phyloP scores from a whole-genome alignment of 371 early-diverging fungal species.

The Rhizopus sp. region DNA sequence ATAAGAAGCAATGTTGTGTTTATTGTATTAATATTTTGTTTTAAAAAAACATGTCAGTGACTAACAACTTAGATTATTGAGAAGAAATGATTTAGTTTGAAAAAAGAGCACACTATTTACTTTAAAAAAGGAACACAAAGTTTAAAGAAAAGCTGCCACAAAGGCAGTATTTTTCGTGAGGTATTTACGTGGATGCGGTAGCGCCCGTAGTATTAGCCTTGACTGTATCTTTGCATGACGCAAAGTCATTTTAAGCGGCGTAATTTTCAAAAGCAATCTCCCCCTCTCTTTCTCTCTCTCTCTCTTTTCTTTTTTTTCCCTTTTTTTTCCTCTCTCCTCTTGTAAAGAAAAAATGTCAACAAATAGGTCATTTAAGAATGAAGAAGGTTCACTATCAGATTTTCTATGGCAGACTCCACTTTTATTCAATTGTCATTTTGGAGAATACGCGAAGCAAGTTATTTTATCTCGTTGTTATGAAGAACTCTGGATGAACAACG shows the following conservation, averaged over 20 bases:
- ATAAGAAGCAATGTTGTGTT: too few relatives aligned
- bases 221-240: neutral
- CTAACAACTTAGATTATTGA: too few relatives aligned
- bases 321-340: neutral
- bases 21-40: too few relatives aligned
- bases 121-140: too few relatives aligned
- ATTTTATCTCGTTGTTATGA: conserved; percentile 54
- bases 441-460: conserved; percentile 48
- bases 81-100: too few relatives aligned
- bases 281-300: neutral
- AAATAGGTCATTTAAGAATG: conserved; percentile 1
- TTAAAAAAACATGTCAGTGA: too few relatives aligned
- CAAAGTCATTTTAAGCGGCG: neutral
- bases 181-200: too few relatives aligned
- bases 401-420: conserved; percentile 48
- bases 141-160: too few relatives aligned
- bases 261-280: conserved; percentile 3
- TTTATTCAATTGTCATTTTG: conserved; percentile 48
- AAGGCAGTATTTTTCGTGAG: too few relatives aligned
- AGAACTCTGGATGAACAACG: conserved; percentile 53
- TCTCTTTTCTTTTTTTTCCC: neutral
- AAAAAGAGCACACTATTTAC: too few relatives aligned
- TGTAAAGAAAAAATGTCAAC: neutral
- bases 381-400: conserved; percentile 26
- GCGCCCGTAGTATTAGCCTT: too few relatives aligned